Base-by-base conservation (phyloP, 163 green algal genomes). In the Scenedesmus sp. region DNA sequence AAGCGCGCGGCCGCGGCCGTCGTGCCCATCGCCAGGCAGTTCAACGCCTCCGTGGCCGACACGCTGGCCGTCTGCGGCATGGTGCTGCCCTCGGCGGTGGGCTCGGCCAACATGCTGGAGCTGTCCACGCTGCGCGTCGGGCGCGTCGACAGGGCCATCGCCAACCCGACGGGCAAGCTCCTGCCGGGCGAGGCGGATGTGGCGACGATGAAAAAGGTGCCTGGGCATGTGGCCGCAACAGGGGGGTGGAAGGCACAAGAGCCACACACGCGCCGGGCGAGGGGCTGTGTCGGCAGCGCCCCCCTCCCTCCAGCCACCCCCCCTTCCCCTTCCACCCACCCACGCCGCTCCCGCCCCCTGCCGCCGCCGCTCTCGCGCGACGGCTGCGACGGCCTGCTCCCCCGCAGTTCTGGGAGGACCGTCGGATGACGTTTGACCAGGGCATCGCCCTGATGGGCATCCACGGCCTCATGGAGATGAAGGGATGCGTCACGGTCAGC, bases 361-460 rank as follows among this genome's bases (percentile, higher is more conserved):
- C n/a, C n/a, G n/a, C n/a, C n/a, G n/a, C n/a, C n/a, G n/a, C n/a
- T n/a, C n/a, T n/a, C n/a, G n/a, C n/a, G n/a, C n/a, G n/a, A n/a
- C n/a, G n/a, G n/a, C n/a, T n/a, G n/a, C n/a, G n/a, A n/a, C n/a
- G n/a, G n/a, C 39, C 39, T 47, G 39, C 39, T 47, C 10, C 10
- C 7, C 39, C 7, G 10, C 0, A 42, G 24, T 63, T 42, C 56
- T 63, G 56, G 56, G 20, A 13, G 3, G 56, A 24, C 11, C 56
- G 56, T 42, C 24, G 56, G 26, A 33, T 63, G 56, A 63, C 31
- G 56, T 9, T 63, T 17, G 56, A 63, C 14, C 24, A 63, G 4
- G 56, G 56, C n/a, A 31, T 63, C 7, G 56, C 56, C 9, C 26
- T 63, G 56, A 29, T 63, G 56, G 56, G 56, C 56, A 63, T 63